phyloP scores from a whole-genome alignment of 2,329 filamentous ascomycete genomes.

The Pestalotiopsis sp. region DNA sequence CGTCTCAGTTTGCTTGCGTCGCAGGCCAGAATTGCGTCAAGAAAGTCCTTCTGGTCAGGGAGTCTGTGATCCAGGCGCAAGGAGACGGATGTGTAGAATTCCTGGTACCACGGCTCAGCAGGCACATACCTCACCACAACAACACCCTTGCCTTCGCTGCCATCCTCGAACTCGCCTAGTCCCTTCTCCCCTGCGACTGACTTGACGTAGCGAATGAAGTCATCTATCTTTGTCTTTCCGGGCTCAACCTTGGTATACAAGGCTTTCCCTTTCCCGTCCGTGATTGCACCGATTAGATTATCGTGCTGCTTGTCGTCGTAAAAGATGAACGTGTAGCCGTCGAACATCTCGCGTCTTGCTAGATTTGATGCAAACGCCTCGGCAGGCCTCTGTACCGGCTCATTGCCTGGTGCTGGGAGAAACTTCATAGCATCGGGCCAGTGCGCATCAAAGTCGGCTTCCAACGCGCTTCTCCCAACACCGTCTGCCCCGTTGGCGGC shows the following conservation, averaged over 20 bases:
- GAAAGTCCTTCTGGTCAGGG: constrained; percentile 86
- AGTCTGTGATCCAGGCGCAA: constrained; percentile 76
- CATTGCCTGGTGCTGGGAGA: constrained; percentile 74
- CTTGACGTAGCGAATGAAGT: constrained; percentile 79
- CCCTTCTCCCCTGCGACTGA: constrained; percentile 74
- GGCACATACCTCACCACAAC: constrained; percentile 76
- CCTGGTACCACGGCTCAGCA: constrained; percentile 67
- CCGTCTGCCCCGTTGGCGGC: constrained; percentile 47
- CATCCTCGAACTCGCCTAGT: constrained; percentile 63
- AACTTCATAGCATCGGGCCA: constrained; percentile 78
- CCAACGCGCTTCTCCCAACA: constrained; percentile 59
- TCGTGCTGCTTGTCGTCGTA: constrained; percentile 76
- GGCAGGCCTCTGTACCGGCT: constrained; percentile 69
- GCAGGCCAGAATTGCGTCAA: constrained; percentile 84
- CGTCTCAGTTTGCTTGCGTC: constrained; percentile 74
- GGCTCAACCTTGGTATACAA: constrained; percentile 64
- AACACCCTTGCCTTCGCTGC: constrained; percentile 68
- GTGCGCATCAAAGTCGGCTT: constrained; percentile 74
- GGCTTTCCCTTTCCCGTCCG: constrained; percentile 81
- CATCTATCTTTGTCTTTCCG: constrained; percentile 67
- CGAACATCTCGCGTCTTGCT: constrained; percentile 71
- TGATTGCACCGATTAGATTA: constrained; percentile 73
- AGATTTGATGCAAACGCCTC: constrained; percentile 73
- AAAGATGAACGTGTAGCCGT: constrained; percentile 88
- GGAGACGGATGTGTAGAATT: constrained; percentile 71